Base-by-base conservation (phyloP, 306 rosid genomes). In the Citrullus mucosospermus region DNA sequence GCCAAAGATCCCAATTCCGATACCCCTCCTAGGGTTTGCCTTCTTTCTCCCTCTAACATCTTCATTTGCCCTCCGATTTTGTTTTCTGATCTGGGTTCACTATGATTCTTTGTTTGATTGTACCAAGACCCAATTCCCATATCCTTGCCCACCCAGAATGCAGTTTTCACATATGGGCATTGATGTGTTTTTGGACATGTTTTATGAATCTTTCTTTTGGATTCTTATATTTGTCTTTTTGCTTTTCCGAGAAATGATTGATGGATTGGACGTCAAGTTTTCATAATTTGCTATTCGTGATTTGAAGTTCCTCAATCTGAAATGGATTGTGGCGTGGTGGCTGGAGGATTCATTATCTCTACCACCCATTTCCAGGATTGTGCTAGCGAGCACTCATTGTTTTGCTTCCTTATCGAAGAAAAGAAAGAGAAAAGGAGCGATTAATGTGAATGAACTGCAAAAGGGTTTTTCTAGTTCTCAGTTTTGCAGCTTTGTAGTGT, bases 1-100 rank as follows among this genome's bases (percentile, higher is more conserved):
- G 88, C 75, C 82, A 87, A 87, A 85, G 99, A 96, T 91, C 93
- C 86, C 90, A 82, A 80, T 85, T 83, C 93, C 61, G 99, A 92
- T 81, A 88, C 85, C 4, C 91, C 97, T 84, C 98, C 92, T 48
- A 93, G 89, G 97, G 96, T 91, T 84, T 71, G 81, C 71, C 81
- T 36, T 82, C 76, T 48, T 34, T n/a, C 62, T n/a, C 36, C 66
- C 17, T 74, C 39, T 58, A 6, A 9, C 66, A 11, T 58, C 22
- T 59, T 41, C 46, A 28, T 41, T 55, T 20, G 15, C 18, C n/a
- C 30, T 59, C 38, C 17, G 6, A 8, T 48, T 78, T 55, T 41
- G 34, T 54, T 38, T 78, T 65, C 81, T 83, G 89, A 87, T 91
- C 86, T 83, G 82, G 86, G 86, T 81, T 70, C 18, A 75, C 34